Base-by-base conservation (phyloP, 2,329 filamentous ascomycete species). In the Coniella vitis region DNA sequence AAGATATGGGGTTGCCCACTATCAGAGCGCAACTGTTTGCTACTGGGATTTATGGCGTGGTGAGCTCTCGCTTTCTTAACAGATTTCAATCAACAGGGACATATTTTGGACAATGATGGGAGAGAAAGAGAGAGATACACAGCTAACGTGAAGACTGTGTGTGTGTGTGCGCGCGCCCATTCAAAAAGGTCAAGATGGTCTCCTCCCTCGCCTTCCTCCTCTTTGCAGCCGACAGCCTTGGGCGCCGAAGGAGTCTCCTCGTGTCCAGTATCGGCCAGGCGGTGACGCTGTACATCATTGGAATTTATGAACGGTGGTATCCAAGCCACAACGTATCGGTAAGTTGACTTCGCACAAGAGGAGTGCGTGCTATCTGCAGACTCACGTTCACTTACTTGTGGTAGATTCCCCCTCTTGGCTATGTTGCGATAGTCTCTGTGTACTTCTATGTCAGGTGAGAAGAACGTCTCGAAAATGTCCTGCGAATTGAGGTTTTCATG, bases 11-110 rank as follows among this genome's bases (percentile, higher is more conserved):
- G 16, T 72, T 88, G 57, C 63, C 61, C 16, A 67, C 68, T 7
- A 79, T 74, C 7, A 62, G 73, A 34, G 72, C 76, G 38, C 78
- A 76, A 20, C 76, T 88, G 22, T 85, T 88, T 61, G 83, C 84
- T 4, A 87, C 84, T 0, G 84, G 85, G 35, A 76, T 88, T 56
- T 88, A 87, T 61, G 84, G 84, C 31, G 74, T 87, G 47, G 78
- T 86, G 32, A 46, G 44, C 34, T 21, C 8, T 9, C 12, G 17
- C 43, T 9, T 9, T n/a, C 4, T 16, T 16, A 20, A 8, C 14
- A 12, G 1, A 34, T 7, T 10, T 22, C 16, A 4, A 2, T 25
- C 12, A 3, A n/a, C 3, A 22, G 19, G 7, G 5, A 31, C 22
- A 14, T n/a, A 21, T n/a, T n/a, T 20, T 7, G 12, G 9, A n/a